These are phyloP conservation scores for Pythium plurisporium DNA, from an alignment of 352 stramenopile genomes.

Conservation along the genomic window DNA sequence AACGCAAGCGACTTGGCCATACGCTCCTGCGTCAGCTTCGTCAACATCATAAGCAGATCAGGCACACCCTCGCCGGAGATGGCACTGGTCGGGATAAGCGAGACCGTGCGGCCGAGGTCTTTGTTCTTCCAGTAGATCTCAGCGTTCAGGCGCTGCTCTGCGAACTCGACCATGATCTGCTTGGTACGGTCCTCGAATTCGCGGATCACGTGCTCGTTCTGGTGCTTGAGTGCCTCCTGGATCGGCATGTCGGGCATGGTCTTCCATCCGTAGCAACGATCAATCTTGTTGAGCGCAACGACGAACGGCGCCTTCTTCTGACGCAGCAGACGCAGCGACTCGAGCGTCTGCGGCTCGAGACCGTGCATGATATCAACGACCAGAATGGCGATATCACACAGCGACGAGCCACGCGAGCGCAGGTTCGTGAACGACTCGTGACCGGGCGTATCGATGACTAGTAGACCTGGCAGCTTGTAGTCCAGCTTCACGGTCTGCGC, in stretches of 20 bases:
- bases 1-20: conserved; percentile 89
- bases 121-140: conserved; percentile 99
- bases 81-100: conserved; percentile 97
- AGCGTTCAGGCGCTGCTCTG: conserved; percentile 97
- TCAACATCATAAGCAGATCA: conserved; percentile 97
- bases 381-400: conserved; percentile 99
- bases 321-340: conserved; percentile 96
- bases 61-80: conserved; percentile 98
- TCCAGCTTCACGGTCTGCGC: conserved; percentile 77
- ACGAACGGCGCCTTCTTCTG: conserved; percentile 97
- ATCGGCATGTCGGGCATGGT: conserved; percentile 93
- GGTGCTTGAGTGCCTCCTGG: conserved; percentile 86
- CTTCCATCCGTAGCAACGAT: conserved; percentile 99
- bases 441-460: conserved; percentile 99
- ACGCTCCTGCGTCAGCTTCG: conserved; percentile 94
- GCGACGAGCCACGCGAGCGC: conserved; percentile 92
- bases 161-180: conserved; percentile 94
- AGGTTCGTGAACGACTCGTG: conserved; percentile 99
- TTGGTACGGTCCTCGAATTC: conserved; percentile 95
- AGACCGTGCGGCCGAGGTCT: conserved; percentile 94
- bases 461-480: conserved; percentile 88
- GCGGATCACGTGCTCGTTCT: conserved; percentile 91
- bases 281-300: conserved; percentile 99
- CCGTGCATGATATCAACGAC: conserved; percentile 99
- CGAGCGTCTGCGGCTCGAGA: conserved; percentile 98